phyloP scores from a whole-genome alignment of 768 basidiomycete genomes.

The Amanita inopinata region DNA sequence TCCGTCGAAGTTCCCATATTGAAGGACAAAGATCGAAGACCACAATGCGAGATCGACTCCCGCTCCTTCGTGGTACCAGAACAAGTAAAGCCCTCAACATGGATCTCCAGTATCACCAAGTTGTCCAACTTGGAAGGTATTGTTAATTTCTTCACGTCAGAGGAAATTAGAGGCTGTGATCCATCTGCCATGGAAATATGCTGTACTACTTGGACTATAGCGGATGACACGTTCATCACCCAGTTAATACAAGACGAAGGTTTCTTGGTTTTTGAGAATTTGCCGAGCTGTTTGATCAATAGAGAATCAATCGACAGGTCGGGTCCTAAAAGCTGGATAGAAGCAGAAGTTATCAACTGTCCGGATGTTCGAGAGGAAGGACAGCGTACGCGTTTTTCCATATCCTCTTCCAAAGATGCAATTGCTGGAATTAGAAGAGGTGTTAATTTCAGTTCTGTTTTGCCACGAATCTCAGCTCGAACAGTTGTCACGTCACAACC shows the following conservation, averaged over 20 bases:
- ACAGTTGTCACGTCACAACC: slow-evolving; percentile 25
- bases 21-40: slow-evolving; percentile 16
- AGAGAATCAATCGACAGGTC: slow-evolving; percentile 33
- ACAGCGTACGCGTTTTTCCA: slow-evolving; percentile 33
- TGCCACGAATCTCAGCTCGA: slow-evolving; percentile 29
- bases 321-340: slow-evolving; percentile 21
- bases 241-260: slow-evolving; percentile 21
- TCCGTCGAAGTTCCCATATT: slow-evolving; percentile 23
- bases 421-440: slow-evolving; percentile 42
- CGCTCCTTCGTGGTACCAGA: slow-evolving; percentile 15
- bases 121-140: slow-evolving; percentile 22
- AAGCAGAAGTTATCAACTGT: not conserved
- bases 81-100: slow-evolving; percentile 15
- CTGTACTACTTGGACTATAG: slow-evolving; percentile 36
- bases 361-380: not conserved
- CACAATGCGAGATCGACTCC: slow-evolving; percentile 14
- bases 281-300: slow-evolving; percentile 26
- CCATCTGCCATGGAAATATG: slow-evolving; percentile 30
- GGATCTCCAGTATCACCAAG: slow-evolving; percentile 19
- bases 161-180: slow-evolving; percentile 20
- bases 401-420: slow-evolving; percentile 36
- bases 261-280: slow-evolving; percentile 18
- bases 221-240: slow-evolving; percentile 31
- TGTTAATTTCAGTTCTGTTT: slow-evolving; percentile 37
- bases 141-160: slow-evolving; percentile 12